Evolutionary conservation across 805 yeast genomes (phyloP).

Genomic region (Starmerella kuoi): DNA sequence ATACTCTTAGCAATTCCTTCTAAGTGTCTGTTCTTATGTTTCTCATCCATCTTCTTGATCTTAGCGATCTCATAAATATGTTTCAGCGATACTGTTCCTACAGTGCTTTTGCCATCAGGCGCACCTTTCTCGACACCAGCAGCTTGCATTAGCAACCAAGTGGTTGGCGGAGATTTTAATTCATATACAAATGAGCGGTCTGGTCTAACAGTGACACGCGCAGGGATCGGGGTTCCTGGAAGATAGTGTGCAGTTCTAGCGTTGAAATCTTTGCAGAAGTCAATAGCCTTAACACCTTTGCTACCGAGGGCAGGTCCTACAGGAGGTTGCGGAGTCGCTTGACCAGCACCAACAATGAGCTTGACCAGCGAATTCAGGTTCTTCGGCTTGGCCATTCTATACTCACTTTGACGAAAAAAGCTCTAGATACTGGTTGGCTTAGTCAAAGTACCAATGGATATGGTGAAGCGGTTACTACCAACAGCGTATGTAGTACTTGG

Average conservation of each 20-base stretch:
- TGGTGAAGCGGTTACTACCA: not conserved
- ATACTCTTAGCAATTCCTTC: slow-evolving; percentile 71
- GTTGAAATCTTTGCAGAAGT: slow-evolving; percentile 94
- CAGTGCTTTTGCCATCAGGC: slow-evolving; percentile 37
- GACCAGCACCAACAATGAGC: slow-evolving; percentile 90
- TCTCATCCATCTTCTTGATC: slow-evolving; percentile 73
- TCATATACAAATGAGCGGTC: slow-evolving; percentile 82
- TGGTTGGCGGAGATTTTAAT: slow-evolving; percentile 82
- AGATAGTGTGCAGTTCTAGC: slow-evolving; percentile 83
- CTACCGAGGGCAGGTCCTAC: slow-evolving; percentile 98
- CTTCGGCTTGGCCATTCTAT: slow-evolving; percentile 36
- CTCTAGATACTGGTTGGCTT: not conserved
- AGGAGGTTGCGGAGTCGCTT: slow-evolving; percentile 97
- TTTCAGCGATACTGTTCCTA: slow-evolving; percentile 65
- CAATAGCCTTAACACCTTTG: slow-evolving; percentile 96
- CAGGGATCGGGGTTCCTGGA: slow-evolving; percentile 87
- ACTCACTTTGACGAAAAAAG: not conserved
- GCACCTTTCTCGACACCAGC: slow-evolving; percentile 72
- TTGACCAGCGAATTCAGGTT: slow-evolving; percentile 54
- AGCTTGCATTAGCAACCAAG: slow-evolving; percentile 72
- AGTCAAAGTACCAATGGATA: not conserved
- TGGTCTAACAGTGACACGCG: slow-evolving; percentile 72
- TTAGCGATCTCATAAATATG: slow-evolving; percentile 92
- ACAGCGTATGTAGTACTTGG: not conserved
- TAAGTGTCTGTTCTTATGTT: slow-evolving; percentile 58